Conservation (phyloP, 1,284 basidiomycete species). For the Rhodotorula sp. region DNA sequence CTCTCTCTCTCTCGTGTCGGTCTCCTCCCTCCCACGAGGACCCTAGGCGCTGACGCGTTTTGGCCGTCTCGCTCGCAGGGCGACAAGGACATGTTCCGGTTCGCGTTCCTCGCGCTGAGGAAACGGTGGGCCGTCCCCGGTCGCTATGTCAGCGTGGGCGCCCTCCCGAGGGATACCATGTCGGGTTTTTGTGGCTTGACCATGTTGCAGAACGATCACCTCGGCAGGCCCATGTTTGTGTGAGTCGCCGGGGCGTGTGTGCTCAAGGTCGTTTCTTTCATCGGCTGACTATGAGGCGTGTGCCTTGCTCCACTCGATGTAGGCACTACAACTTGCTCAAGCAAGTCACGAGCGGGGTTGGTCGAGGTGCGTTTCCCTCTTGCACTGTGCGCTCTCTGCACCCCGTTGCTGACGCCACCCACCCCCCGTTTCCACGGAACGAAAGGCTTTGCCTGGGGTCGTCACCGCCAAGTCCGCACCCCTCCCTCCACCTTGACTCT, state of each 20-base stretch:
- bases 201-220: constrained; percentile 54
- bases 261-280: no score
- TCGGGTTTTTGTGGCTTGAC: constrained; percentile 45
- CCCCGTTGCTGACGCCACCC: no score
- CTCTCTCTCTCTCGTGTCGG: background rate
- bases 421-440: no score
- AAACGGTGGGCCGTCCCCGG: constrained; percentile 57
- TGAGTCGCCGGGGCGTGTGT: no score
- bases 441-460: constrained; percentile 32
- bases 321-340: constrained; percentile 25
- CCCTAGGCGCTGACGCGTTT: no score
- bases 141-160: constrained; percentile 53
- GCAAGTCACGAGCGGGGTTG: constrained; percentile 29
- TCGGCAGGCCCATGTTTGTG: constrained; percentile 53
- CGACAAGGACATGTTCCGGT: constrained; percentile 57
- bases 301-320: no score
- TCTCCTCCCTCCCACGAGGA: background rate
- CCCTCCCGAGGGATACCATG: constrained; percentile 38
- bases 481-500: constrained; percentile 13
- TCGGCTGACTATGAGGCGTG: no score
- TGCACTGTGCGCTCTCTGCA: no score
- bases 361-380: constrained; percentile 5
- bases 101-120: constrained; percentile 52
- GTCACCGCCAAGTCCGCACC: constrained; percentile 23
- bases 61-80: no score